These are phyloP conservation scores for Astrephomene gubernaculifera DNA, from an alignment of 139 green algal species.

Conservation along the genomic window DNA sequence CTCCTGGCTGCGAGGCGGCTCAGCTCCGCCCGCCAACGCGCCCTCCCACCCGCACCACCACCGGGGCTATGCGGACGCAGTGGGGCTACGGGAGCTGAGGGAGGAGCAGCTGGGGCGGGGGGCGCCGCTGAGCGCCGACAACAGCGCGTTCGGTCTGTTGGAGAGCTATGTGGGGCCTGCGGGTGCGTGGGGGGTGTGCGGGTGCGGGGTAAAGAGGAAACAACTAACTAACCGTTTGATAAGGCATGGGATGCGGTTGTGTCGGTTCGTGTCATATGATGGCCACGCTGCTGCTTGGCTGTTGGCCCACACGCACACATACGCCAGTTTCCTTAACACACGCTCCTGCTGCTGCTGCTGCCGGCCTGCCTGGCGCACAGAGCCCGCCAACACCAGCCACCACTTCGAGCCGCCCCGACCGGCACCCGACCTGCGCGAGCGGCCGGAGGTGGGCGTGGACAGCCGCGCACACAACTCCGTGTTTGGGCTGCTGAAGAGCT, in stretches of 20 bases:
- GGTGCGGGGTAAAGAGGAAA: too few species aligned
- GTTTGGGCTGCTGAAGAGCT: constrained; percentile 28
- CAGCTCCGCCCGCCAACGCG: background rate
- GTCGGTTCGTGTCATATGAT: too few species aligned
- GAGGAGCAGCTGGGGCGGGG: background rate
- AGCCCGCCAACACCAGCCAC: constrained; percentile 24
- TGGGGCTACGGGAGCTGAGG: background rate
- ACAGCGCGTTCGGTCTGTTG: background rate
- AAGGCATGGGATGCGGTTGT: too few species aligned
- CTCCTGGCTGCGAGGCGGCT: constrained; percentile 6
- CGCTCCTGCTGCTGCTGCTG: too few species aligned
- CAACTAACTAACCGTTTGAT: too few species aligned
- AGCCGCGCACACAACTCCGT: constrained; percentile 1
- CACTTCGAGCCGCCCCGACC: constrained; percentile 18
- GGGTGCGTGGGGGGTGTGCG: too few species aligned
- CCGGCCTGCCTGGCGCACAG: too few species aligned
- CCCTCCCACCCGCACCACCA: constrained; percentile 27
- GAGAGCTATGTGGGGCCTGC: constrained; percentile 31
- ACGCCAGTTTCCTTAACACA: too few species aligned
- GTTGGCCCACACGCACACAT: too few species aligned
- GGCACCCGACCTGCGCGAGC: background rate
- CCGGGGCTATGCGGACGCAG: constrained; percentile 7
- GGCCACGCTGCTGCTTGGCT: too few species aligned
- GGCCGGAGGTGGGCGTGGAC: constrained; percentile 33
- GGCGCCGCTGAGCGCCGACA: background rate